Percentiles rank a stretch among this genome's conserved stretches.
Conservation (phyloP, 169 alveolate species). For the Plasmodium gallinaceum region DNA sequence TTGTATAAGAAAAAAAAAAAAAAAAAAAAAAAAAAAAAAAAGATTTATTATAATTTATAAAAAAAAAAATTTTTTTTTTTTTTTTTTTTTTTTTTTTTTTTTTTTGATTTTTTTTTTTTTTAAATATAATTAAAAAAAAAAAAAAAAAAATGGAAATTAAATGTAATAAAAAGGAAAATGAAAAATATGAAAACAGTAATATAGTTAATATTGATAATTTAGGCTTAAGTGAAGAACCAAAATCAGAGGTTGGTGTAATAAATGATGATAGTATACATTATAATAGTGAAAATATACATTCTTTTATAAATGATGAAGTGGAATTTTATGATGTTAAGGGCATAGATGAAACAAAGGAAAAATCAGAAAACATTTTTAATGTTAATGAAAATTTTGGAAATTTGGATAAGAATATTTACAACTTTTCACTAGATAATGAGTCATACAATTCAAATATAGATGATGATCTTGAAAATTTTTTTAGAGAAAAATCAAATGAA, state of each 20-base stretch:
- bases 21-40: background rate
- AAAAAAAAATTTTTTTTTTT: background rate
- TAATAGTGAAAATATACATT: background rate
- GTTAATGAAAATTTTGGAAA: conserved; percentile 14
- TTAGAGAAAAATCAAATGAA: conserved; percentile 48
- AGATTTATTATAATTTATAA: background rate
- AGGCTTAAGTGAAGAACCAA: background rate
- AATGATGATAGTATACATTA: conserved; percentile 1
- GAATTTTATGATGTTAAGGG: conserved; percentile 52
- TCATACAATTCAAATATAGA: conserved; percentile 46
- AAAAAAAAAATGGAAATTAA: conserved; percentile 41
- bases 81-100: conserved; percentile 3
- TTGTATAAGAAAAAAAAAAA: background rate
- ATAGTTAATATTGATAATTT: background rate
- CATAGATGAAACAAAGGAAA: conserved; percentile 22
- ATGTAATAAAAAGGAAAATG: conserved; percentile 34
- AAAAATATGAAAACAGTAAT: conserved; percentile 30
- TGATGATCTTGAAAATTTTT: conserved; percentile 61
- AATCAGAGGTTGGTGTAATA: conserved; percentile 21
- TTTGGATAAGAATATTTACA: no score
- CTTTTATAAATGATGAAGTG: conserved; percentile 21
- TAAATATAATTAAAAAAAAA: background rate
- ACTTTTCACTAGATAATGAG: conserved; percentile 8
- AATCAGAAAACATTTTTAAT: conserved; percentile 13
- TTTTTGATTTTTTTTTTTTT: conserved; percentile 1